phyloP scores from a whole-genome alignment of 2,329 filamentous ascomycete genomes.

The Aspergillus hortae region DNA sequence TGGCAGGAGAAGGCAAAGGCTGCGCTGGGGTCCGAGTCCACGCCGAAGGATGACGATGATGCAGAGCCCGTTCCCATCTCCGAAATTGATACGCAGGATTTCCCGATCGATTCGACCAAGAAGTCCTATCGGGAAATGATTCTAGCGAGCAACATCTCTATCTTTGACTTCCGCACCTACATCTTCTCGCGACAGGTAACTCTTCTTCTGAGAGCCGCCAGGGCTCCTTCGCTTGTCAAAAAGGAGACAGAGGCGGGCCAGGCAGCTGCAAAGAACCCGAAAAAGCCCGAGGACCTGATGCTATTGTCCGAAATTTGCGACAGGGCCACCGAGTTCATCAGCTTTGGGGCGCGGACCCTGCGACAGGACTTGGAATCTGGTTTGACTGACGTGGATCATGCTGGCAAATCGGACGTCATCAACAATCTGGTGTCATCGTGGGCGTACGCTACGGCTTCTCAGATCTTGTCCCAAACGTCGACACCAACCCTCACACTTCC shows the following conservation, averaged over 20 bases:
- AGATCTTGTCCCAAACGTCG: slow-evolving; percentile 41
- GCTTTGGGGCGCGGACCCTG: slow-evolving; percentile 73
- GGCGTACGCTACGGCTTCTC: slow-evolving; percentile 42
- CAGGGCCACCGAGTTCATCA: slow-evolving; percentile 78
- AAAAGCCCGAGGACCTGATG: slow-evolving; percentile 66
- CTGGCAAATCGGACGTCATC: slow-evolving; percentile 33
- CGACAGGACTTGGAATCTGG: slow-evolving; percentile 71
- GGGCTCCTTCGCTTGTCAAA: slow-evolving; percentile 44
- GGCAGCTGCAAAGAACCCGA: slow-evolving; percentile 52
- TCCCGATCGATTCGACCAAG: slow-evolving; percentile 51
- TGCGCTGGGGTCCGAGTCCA: slow-evolving; percentile 42
- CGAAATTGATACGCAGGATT: slow-evolving; percentile 29
- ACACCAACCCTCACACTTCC: slow-evolving; percentile 35
- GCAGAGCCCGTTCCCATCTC: slow-evolving; percentile 23
- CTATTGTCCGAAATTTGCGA: slow-evolving; percentile 84
- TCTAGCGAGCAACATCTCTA: slow-evolving; percentile 86
- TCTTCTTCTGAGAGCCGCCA: slow-evolving; percentile 77
- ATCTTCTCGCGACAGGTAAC: slow-evolving; percentile 87
- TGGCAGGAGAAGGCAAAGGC: slow-evolving; percentile 59
- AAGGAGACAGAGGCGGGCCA: slow-evolving; percentile 28
- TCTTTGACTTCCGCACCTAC: slow-evolving; percentile 94
- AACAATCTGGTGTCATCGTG: slow-evolving; percentile 48
- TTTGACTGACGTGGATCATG: slow-evolving; percentile 41
- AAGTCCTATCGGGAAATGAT: slow-evolving; percentile 92
- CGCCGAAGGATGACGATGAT: slow-evolving; percentile 27